Evolutionary conservation across 345 rosid species (phyloP), one percentile per base, ranked within the genome.

Genomic region (Aethionema arabicum): DNA sequence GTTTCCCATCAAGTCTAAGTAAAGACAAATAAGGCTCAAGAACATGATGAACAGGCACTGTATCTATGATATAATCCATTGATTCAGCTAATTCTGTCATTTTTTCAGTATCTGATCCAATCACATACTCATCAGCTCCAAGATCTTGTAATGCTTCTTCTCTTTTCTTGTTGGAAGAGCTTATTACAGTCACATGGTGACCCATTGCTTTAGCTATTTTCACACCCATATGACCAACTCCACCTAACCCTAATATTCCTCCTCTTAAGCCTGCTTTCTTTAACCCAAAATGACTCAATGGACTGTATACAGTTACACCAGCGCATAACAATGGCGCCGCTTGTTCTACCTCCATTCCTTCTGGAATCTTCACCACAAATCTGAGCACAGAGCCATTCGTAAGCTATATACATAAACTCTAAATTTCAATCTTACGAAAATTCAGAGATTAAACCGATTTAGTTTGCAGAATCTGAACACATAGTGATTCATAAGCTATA

Each of bases 221-320:
- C 81, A 92, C 96, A 31, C 97, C 98, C 95, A 92, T 87, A 79
- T 92, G 98, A 2, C 98, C 98, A 3, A 87, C 98, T 55, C 98
- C 98, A 57, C 98, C 97, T 47, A 92, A 82, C 52, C 98, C 98
- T 65, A 92, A 41, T 16, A 92, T 82, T 3, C 87, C 96, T 67
- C 98, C 96, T 61, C 88, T 79, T 12, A 87, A 63, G 10, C 96
- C 95, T 47, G 83, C 79, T 56, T 37, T 41, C 32, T 58, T 86
- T 53, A 92, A 49, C 6, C 91, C 95, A 14, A 89, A 92, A 75
- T 89, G 98, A 56, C 40, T 75, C 59, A 92, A 68, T 48, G 98
- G 98, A 67, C 98, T 89, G 79, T 83, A 92, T 15, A 89, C 88
- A 0, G 96, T 92, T 69, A 92, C 82, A 7, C 91, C 96, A 0